Base-by-base conservation (phyloP, 2,329 filamentous ascomycete genomes). In the Xylariaceae sp. region DNA sequence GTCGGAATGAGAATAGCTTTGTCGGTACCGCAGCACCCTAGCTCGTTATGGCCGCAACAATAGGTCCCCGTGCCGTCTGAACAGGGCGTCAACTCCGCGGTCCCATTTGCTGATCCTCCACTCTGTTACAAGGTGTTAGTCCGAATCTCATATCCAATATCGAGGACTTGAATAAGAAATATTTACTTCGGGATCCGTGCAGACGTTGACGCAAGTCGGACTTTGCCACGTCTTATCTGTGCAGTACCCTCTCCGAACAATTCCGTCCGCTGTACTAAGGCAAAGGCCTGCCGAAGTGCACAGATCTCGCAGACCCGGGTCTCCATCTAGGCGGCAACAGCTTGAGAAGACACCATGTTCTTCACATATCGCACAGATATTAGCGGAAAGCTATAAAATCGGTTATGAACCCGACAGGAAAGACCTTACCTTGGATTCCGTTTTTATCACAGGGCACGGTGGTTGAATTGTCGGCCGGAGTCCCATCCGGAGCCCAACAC, bases 401-500 rank as follows among this genome's bases (percentile, higher is more conserved):
- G 9, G 64, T 59, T 34, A 34, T 34, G 32, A 8, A 6, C 6
- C 32, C 32, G 32, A 6, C 32, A 8, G 32, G 32, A 6, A 34
- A 34, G 6, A 34, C 5, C 8, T 34, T 2, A 34, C 32, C 19
- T 19, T 19, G 19, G 19, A 19, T 34, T 34, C 32, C 32, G 32
- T 34, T 34, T 5, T 8, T 34, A 34, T 34, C 6, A 8, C 8
- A 8, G 8, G 32, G 32, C 19, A 19, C 19, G 32, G 5, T 34
- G 32, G 32, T 34, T 6, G 8, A 8, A 52, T 69, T 64, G 27
- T 57, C 37, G 26, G 65, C 68, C 6, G 60, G 7, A 2, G 61
- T 65, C 11, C 68, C 68, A 30, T 69, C 64, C 2, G 68, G 68
- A 3, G 68, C 67, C 48, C 60, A 70, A 47, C 68, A 70, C 6